Conservation (phyloP, 164 flowering plant species). For the Kingdonia uniflora region DNA sequence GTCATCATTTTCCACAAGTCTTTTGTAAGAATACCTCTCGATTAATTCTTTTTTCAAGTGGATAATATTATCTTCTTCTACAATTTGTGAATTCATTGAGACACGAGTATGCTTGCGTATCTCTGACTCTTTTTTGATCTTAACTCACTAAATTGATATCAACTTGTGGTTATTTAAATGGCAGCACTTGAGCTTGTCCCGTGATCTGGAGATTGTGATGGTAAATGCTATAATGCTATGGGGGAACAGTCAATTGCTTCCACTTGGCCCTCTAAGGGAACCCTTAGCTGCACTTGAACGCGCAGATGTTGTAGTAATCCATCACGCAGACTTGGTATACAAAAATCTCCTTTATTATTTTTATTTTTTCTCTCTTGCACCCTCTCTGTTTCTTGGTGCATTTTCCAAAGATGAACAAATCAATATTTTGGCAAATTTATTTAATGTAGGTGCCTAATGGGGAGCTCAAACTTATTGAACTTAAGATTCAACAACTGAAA, state of each 20-base stretch:
- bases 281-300: slow-evolving; percentile 52
- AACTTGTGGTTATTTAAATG: slow-evolving; percentile 9
- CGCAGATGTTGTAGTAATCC: slow-evolving; percentile 68
- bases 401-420: too few relatives aligned
- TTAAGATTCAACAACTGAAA: slow-evolving; percentile 28
- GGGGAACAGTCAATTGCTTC: slow-evolving; percentile 59
- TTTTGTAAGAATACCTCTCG: too few relatives aligned
- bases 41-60: too few relatives aligned
- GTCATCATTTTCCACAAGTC: too few relatives aligned
- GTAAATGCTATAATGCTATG: slow-evolving; percentile 71
- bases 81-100: too few relatives aligned
- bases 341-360: not conserved
- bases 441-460: slow-evolving; percentile 36
- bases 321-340: slow-evolving; percentile 86
- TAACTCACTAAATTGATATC: too few relatives aligned
- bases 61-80: too few relatives aligned
- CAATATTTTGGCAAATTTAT: not conserved
- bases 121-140: too few relatives aligned
- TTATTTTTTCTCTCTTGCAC: not conserved
- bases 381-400: not conserved
- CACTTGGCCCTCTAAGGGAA: slow-evolving; percentile 86
- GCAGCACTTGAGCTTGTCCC: slow-evolving; percentile 64
- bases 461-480: slow-evolving; percentile 30
- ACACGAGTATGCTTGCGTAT: too few relatives aligned
- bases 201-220: slow-evolving; percentile 83